A percentile compares a stretch with the other conserved stretches of the same genome.
These are phyloP conservation scores for Rubroboletus pulcherrimus DNA, from an alignment of 768 basidiomycete genomes.

Conservation along the genomic window DNA sequence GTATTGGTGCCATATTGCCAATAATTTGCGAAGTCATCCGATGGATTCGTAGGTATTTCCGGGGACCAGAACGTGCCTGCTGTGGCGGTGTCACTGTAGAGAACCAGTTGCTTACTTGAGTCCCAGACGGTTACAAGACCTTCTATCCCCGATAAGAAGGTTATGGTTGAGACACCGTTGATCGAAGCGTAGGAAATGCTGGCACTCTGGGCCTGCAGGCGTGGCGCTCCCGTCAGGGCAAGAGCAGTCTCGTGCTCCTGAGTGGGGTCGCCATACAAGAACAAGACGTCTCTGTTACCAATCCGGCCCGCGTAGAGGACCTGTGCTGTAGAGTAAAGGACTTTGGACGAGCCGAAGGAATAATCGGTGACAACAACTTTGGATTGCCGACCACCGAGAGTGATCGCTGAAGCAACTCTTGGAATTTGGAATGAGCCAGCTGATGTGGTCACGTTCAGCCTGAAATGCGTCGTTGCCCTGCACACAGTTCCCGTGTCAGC, in stretches of 20 bases:
- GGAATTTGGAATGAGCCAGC: slow-evolving; percentile 55
- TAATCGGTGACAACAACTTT: slow-evolving; percentile 74
- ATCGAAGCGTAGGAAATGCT: slow-evolving; percentile 22
- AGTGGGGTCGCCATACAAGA: slow-evolving; percentile 53
- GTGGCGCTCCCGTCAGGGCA: slow-evolving; percentile 44
- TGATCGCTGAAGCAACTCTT: slow-evolving; percentile 46
- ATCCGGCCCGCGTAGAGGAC: slow-evolving; percentile 65
- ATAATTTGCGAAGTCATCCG: slow-evolving; percentile 50
- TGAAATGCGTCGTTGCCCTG: slow-evolving; percentile 45
- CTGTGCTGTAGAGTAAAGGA: slow-evolving; percentile 70
- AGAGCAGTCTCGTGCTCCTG: slow-evolving; percentile 57
- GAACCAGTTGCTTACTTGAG: slow-evolving; percentile 59
- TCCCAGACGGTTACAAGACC: slow-evolving; percentile 66
- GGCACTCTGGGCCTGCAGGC: slow-evolving; percentile 28
- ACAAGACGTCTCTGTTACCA: slow-evolving; percentile 58
- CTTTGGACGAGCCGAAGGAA: slow-evolving; percentile 58
- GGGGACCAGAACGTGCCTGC: slow-evolving; percentile 78
- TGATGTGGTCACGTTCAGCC: slow-evolving; percentile 54
- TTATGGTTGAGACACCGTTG: slow-evolving; percentile 41
- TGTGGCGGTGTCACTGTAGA: slow-evolving; percentile 63
- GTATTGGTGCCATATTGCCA: slow-evolving; percentile 74
- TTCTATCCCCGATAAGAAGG: slow-evolving; percentile 51
- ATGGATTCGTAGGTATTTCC: slow-evolving; percentile 41
- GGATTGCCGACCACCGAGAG: slow-evolving; percentile 66
- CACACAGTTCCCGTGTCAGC: not conserved